A percentile compares a stretch with the other conserved stretches of the same genome.
Conservation (phyloP, 805 yeast species). For the Yamadazyma endophytica region DNA sequence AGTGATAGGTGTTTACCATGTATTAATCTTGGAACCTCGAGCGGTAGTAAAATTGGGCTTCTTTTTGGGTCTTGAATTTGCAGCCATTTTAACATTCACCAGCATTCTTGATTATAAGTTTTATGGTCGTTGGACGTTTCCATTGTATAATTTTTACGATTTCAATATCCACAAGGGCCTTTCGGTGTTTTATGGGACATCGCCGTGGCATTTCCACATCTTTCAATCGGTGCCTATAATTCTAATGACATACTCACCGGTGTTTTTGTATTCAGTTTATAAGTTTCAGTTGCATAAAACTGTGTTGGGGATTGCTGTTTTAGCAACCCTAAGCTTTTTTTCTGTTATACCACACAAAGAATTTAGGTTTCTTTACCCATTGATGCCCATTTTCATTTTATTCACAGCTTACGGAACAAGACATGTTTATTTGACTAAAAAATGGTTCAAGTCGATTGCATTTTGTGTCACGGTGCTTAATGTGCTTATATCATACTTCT, state of each 20-base stretch:
- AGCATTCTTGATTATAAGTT: slow-evolving; percentile 52
- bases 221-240: slow-evolving; percentile 80
- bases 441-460: slow-evolving; percentile 10
- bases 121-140: slow-evolving; percentile 55
- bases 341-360: slow-evolving; percentile 82
- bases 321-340: slow-evolving; percentile 49
- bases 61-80: slow-evolving; percentile 17
- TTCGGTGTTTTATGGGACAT: slow-evolving; percentile 78
- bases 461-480: slow-evolving; percentile 33
- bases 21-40: neutral
- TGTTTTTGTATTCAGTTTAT: slow-evolving; percentile 32
- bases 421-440: slow-evolving; percentile 2
- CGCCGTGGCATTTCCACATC: slow-evolving; percentile 82
- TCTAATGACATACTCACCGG: slow-evolving; percentile 62
- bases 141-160: slow-evolving; percentile 64
- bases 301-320: slow-evolving; percentile 19
- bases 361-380: slow-evolving; percentile 80
- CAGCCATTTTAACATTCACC: slow-evolving; percentile 27
- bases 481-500: slow-evolving; percentile 40
- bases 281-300: slow-evolving; percentile 9
- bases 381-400: slow-evolving; percentile 68
- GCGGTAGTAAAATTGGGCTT: slow-evolving; percentile 9
- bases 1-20: slow-evolving; percentile 43
- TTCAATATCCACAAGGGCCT: slow-evolving; percentile 74
- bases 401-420: slow-evolving; percentile 42